Conservation (phyloP, 2,329 filamentous ascomycete genomes). For the Aspergillus pseudoterreus region DNA sequence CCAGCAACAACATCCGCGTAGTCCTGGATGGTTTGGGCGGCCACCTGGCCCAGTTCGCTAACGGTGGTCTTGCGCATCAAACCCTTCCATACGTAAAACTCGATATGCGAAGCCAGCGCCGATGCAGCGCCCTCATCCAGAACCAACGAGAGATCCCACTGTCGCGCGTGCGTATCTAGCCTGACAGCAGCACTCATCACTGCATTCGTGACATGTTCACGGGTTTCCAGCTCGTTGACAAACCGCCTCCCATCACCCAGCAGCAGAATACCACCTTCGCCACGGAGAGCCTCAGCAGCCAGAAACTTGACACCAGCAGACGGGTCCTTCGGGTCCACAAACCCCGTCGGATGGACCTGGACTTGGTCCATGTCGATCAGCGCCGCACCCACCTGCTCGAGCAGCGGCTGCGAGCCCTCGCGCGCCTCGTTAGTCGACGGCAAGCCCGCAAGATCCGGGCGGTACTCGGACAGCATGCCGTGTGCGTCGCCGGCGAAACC, state of each 20-base stretch:
- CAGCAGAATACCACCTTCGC: constrained; percentile 60
- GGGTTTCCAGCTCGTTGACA: constrained; percentile 60
- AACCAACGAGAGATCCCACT: constrained; percentile 59
- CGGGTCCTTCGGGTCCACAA: constrained; percentile 53
- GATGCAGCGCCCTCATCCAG: constrained; percentile 57
- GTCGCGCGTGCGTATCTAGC: constrained; percentile 34
- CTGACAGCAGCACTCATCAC: constrained; percentile 42
- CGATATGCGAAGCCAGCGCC: constrained; percentile 53
- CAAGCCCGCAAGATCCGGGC: constrained; percentile 56
- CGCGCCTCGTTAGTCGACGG: constrained; percentile 62
- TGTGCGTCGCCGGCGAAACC: constrained; percentile 61
- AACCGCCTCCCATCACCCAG: constrained; percentile 48
- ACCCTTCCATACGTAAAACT: constrained; percentile 63
- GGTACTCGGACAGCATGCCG: constrained; percentile 54
- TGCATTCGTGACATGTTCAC: constrained; percentile 53
- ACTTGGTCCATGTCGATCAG: constrained; percentile 50
- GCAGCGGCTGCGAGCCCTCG: constrained; percentile 50
- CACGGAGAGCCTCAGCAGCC: constrained; percentile 60
- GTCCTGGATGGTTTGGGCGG: constrained; percentile 44
- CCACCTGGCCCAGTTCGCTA: constrained; percentile 43
- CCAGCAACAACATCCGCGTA: constrained; percentile 49
- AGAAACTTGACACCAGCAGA: constrained; percentile 56
- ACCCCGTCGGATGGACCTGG: constrained; percentile 64
- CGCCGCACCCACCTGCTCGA: constrained; percentile 38
- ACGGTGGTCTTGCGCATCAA: constrained; percentile 56